phyloP scores from a whole-genome alignment of 2,329 filamentous ascomycete species.

The Drechslerella dactyloides region DNA sequence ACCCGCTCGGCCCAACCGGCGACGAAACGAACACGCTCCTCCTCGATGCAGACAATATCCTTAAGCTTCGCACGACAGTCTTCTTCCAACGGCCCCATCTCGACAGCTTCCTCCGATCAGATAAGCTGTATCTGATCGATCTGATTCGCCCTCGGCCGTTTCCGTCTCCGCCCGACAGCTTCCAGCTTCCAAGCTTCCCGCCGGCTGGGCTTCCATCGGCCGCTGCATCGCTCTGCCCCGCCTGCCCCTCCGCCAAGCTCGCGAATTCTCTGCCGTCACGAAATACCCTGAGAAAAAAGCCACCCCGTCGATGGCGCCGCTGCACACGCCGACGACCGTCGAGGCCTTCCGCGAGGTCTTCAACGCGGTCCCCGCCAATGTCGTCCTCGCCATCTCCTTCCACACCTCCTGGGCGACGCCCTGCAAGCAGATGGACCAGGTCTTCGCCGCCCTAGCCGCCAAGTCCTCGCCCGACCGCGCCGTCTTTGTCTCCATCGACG shows the following conservation, averaged over 20 bases:
- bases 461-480: constrained; percentile 61
- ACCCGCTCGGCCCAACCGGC: background rate
- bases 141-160: background rate
- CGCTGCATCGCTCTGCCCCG: too few relatives aligned
- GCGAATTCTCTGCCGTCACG: background rate
- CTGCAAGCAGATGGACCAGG: constrained; percentile 81
- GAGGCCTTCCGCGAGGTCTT: constrained; percentile 74
- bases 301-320: constrained; percentile 68
- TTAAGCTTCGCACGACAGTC: too few relatives aligned
- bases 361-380: constrained; percentile 69
- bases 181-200: background rate
- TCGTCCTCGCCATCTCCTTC: constrained; percentile 87
- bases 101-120: background rate
- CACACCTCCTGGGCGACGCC: constrained; percentile 96
- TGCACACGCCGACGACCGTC: constrained; percentile 77
- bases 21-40: too few relatives aligned
- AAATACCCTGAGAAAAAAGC: too few relatives aligned
- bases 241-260: background rate
- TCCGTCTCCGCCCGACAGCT: background rate
- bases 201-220: too few relatives aligned
- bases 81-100: too few relatives aligned
- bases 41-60: too few relatives aligned
- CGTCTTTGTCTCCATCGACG: constrained; percentile 88
- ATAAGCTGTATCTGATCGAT: constrained; percentile 5
- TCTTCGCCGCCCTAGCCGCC: constrained; percentile 32